phyloP scores from a whole-genome alignment of 2,329 filamentous ascomycete species.

The Pseudopithomyces chartarum region DNA sequence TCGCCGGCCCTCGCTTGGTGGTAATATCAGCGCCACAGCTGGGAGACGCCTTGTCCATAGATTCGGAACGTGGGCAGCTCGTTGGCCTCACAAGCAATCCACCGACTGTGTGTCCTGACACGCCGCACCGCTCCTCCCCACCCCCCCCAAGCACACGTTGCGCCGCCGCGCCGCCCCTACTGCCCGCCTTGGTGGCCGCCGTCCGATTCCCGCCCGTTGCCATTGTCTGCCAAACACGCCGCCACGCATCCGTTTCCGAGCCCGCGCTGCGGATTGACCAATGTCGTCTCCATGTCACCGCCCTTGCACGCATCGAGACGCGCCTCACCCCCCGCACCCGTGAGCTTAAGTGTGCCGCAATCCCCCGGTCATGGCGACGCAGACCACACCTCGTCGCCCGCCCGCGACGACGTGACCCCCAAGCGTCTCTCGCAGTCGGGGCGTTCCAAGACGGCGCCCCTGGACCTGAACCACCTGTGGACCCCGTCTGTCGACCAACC shows the following conservation, averaged over 20 bases:
- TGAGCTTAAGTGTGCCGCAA: slow-evolving; percentile 43
- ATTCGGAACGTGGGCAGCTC: slow-evolving; percentile 33
- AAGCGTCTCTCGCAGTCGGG: slow-evolving; percentile 43
- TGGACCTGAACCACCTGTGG: slow-evolving; percentile 41
- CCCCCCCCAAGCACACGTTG: slow-evolving; percentile 16
- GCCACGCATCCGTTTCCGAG: slow-evolving; percentile 33
- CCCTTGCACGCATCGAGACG: slow-evolving; percentile 44
- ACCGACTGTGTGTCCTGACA: slow-evolving; percentile 24
- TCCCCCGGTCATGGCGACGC: slow-evolving; percentile 26
- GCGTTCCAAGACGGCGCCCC: slow-evolving; percentile 46
- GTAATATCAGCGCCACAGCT: slow-evolving; percentile 11
- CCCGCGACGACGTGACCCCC: slow-evolving; percentile 30
- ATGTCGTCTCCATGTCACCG: slow-evolving; percentile 51
- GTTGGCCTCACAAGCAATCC: slow-evolving; percentile 17
- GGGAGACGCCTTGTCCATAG: slow-evolving; percentile 8
- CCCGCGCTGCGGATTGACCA: slow-evolving; percentile 42
- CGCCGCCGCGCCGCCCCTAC: slow-evolving; percentile 25
- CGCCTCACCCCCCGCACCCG: slow-evolving; percentile 47
- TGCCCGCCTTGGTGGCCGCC: slow-evolving; percentile 27
- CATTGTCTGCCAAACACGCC: slow-evolving; percentile 41
- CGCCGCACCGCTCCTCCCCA: slow-evolving; percentile 14
- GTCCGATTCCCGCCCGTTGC: slow-evolving; percentile 10
- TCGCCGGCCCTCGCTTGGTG: slow-evolving; percentile 13
- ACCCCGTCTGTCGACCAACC: slow-evolving; percentile 48
- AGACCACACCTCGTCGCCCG: slow-evolving; percentile 19